These are phyloP conservation scores for Puccinia triticina DNA, from an alignment of 1,284 basidiomycete species.

Conservation along the genomic window DNA sequence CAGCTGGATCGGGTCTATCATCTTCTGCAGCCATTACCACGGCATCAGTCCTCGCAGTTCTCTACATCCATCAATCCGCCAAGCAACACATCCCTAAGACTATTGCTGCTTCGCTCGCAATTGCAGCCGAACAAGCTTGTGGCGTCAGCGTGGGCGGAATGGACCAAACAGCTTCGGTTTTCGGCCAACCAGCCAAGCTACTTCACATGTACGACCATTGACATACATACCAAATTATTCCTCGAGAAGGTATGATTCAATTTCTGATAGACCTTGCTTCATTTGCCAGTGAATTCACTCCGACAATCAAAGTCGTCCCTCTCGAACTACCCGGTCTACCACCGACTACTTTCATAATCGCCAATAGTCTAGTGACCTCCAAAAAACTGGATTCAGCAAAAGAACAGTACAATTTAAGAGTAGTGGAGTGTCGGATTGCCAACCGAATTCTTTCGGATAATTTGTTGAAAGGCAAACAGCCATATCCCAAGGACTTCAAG, in stretches of 20 bases:
- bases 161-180: conserved; percentile 46
- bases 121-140: conserved; percentile 18
- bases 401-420: conserved; percentile 39
- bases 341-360: conserved; percentile 30
- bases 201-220: conserved; percentile 34
- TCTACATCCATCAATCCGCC: conserved; percentile 7
- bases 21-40: conserved; percentile 44
- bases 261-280: neutral
- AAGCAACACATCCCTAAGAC: conserved; percentile 17
- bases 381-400: conserved; percentile 39
- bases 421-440: conserved; percentile 31
- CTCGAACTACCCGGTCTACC: conserved; percentile 9
- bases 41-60: conserved; percentile 27
- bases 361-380: conserved; percentile 43
- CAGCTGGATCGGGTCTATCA: conserved; percentile 36
- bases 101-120: conserved; percentile 24
- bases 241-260: neutral
- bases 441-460: neutral
- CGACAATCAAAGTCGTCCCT: conserved; percentile 10
- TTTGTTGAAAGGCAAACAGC: neutral
- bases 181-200: conserved; percentile 31
- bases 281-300: conserved; percentile 32
- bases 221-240: neutral
- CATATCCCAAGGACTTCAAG: neutral
- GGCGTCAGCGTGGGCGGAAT: conserved; percentile 41